Conservation (phyloP, 768 basidiomycete species). For the Paxillus ammoniavirescens region DNA sequence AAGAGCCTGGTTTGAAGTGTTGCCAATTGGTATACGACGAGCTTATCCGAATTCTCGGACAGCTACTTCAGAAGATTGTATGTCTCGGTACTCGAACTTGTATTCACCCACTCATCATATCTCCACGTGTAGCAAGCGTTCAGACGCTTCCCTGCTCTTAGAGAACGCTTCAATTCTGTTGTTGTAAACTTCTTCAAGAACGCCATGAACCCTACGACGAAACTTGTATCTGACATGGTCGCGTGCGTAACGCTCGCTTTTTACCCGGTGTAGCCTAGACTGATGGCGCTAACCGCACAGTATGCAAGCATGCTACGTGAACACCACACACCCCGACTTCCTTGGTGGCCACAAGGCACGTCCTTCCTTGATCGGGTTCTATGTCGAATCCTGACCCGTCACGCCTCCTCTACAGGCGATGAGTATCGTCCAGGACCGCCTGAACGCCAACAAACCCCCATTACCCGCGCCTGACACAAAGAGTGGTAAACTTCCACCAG, state of each 20-base stretch:
- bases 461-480: slow-evolving; percentile 61
- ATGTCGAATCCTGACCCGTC: neutral
- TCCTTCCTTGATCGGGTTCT: neutral
- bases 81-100: slow-evolving; percentile 23
- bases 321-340: slow-evolving; percentile 99
- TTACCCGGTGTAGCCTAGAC: neutral
- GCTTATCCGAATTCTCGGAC: slow-evolving; percentile 91
- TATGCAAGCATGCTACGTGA: slow-evolving; percentile 99
- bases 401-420: slow-evolving; percentile 60
- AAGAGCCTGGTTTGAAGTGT: slow-evolving; percentile 92
- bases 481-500: slow-evolving; percentile 55
- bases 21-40: slow-evolving; percentile 97
- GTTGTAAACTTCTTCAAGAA: slow-evolving; percentile 98
- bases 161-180: slow-evolving; percentile 92
- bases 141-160: slow-evolving; percentile 93
- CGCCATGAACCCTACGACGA: slow-evolving; percentile 91
- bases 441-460: slow-evolving; percentile 80
- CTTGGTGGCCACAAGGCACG: slow-evolving; percentile 87
- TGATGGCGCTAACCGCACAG: slow-evolving; percentile 35
- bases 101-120: slow-evolving; percentile 1
- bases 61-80: slow-evolving; percentile 88
- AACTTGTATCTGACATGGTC: slow-evolving; percentile 91
- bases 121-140: slow-evolving; percentile 74
- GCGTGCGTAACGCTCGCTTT: slow-evolving; percentile 50
- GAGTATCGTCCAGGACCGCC: slow-evolving; percentile 77